These are phyloP conservation scores for Cladosporium sp. DNA, from an alignment of 2,329 filamentous ascomycete genomes.

Conservation along the genomic window DNA sequence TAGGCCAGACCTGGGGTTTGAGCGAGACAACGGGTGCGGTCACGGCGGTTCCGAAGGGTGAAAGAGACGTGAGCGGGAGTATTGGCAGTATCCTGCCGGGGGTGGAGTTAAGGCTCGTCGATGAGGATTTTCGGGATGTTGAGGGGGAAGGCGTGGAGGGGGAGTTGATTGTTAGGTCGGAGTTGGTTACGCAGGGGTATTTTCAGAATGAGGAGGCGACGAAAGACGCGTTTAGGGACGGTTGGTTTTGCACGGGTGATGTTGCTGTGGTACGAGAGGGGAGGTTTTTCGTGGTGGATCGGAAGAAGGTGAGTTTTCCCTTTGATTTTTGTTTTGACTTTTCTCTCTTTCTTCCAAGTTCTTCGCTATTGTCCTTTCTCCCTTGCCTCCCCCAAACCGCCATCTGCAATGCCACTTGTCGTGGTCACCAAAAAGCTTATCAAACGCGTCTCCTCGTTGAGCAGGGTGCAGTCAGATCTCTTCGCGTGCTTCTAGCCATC, in stretches of 20 bases:
- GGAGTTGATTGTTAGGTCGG: slow-evolving; percentile 66
- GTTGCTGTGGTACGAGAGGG: slow-evolving; percentile 73
- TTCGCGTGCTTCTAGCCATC: no score
- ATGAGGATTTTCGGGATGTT: slow-evolving; percentile 41
- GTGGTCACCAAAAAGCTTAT: no score
- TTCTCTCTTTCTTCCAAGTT: no score
- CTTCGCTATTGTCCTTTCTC: no score
- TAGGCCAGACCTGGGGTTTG: slow-evolving; percentile 38
- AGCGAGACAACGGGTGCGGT: slow-evolving; percentile 32
- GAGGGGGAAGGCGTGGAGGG: slow-evolving; percentile 62
- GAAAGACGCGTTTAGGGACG: slow-evolving; percentile 65
- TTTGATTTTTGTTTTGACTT: neutral
- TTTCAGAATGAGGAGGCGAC: slow-evolving; percentile 69
- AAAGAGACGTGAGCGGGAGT: slow-evolving; percentile 31
- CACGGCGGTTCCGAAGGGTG: slow-evolving; percentile 34
- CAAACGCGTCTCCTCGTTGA: no score
- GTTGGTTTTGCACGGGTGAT: slow-evolving; percentile 89
- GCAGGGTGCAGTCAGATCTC: no score
- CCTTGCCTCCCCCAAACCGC: no score
- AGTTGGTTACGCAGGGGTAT: slow-evolving; percentile 77
- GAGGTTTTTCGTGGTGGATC: slow-evolving; percentile 89
- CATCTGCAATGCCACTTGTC: no score
- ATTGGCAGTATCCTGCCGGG: slow-evolving; percentile 35
- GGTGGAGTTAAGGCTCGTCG: slow-evolving; percentile 38
- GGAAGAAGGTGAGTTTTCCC: slow-evolving; percentile 37